phyloP scores from a whole-genome alignment of 306 rosid genomes.

The cucumber (Cucumis sativus) region DNA sequence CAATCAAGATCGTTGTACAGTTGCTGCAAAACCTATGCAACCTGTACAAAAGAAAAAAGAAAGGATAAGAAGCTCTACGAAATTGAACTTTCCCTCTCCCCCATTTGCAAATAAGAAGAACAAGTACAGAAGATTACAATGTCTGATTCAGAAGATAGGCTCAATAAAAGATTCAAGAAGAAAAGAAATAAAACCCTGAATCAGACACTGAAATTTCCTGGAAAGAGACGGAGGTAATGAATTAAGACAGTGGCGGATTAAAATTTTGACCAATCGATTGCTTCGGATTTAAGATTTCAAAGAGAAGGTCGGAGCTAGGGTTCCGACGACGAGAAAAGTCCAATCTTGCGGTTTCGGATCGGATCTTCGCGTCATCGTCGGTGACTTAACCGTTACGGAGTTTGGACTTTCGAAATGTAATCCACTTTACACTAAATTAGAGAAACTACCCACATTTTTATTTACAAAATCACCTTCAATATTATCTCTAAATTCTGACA shows the following conservation, averaged over 20 bases:
- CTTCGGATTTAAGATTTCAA: constrained; percentile 2
- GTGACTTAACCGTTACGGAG: not conserved
- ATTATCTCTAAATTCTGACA: too few species aligned
- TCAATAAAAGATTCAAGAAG: not conserved
- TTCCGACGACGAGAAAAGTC: not conserved
- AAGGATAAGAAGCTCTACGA: not conserved
- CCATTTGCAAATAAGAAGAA: not conserved
- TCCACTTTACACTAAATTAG: not conserved
- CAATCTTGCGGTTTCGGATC: not conserved
- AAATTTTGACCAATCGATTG: not conserved
- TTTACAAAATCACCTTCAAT: too few species aligned
- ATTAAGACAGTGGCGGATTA: not conserved
- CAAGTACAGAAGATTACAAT: not conserved
- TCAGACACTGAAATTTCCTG: constrained; percentile 10
- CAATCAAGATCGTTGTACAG: not conserved
- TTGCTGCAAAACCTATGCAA: not conserved
- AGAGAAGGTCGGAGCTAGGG: not conserved
- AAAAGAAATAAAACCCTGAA: not conserved
- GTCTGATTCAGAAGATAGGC: constrained; percentile 1
- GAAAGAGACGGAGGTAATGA: not conserved
- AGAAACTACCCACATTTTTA: too few species aligned
- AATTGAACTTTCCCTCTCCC: not conserved
- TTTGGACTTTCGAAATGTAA: not conserved
- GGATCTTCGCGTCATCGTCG: not conserved
- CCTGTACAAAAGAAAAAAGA: not conserved